Base-by-base conservation (phyloP, 108 stramenopile genomes). In the Asterionellopsis glacialis region DNA sequence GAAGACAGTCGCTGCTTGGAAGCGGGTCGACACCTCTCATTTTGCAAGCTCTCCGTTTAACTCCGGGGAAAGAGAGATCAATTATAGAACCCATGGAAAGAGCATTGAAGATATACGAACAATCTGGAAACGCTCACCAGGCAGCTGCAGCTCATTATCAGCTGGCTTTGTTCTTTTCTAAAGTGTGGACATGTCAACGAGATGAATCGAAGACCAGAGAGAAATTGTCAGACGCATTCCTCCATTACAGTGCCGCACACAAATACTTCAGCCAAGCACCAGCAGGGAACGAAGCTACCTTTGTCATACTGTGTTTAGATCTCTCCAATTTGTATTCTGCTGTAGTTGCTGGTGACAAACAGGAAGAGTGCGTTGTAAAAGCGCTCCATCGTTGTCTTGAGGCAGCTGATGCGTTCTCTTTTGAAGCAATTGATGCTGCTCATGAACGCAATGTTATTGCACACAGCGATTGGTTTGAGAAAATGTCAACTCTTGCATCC, bases 131-230 rank as follows among this genome's bases (percentile, higher is more conserved):
- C 44, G 52, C 58, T 9, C 84, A 89, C 48, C 87, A 93, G 66
- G 86, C 84, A 50, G 91, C 91, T 3, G 91, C 91, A 23, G 80
- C 80, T 9, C 82, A 93, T 51, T 93, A 93, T 61, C 91, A 93
- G 45, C 69, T 93, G 11, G 91, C 91, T 4, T 68, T 86, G 19
- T 88, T 80, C 45, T 88, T 67, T 60, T 67, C 77, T 21, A 87
- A 85, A 45, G 68, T 93, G 0, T 93, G 88, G 88, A 89, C 88
- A 12, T 87, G 88, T 59, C 88, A 93, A 68, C 67, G 82, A 0
- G 80, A 89, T 55, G 88, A 93, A 57, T 24, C 61, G 10, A 85
- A 85, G 54, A 90, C 91, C 4, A 60, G 88, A 54, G 84, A 89
- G 47, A 93, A 90, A 61, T 59, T 93, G 24, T 75, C 88, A 9